Conservation (phyloP, 306 rosid genomes). For the Ormosia semicastrata region DNA sequence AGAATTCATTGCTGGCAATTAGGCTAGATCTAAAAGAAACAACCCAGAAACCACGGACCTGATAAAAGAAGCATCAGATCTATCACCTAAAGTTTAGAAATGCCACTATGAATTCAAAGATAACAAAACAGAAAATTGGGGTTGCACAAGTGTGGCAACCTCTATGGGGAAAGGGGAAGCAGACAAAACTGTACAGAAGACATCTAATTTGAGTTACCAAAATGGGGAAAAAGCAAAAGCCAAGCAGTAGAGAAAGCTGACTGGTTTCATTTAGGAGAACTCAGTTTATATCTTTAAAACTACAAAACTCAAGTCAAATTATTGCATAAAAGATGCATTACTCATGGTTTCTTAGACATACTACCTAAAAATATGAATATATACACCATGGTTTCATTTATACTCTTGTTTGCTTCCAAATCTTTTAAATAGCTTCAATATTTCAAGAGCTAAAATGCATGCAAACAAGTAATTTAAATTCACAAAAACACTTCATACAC, state of each 20-base stretch:
- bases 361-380: conserved; percentile 9
- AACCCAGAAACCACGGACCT: neutral
- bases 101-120: neutral
- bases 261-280: neutral
- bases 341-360: neutral
- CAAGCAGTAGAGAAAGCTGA: neutral
- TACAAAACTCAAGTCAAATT: neutral
- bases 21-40: neutral
- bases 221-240: neutral
- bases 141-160: neutral
- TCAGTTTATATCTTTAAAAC: neutral
- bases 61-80: neutral
- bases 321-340: neutral
- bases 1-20: neutral
- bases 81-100: conserved; percentile 2
- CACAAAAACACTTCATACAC: neutral
- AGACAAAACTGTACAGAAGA: neutral
- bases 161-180: neutral
- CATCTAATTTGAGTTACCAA: neutral
- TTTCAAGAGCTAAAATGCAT: neutral
- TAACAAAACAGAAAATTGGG: neutral
- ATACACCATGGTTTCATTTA: neutral
- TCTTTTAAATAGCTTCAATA: neutral
- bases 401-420: neutral
- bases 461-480: neutral